Conservation (phyloP, 208 protist species). For the Blastocrithidia nonstop region DNA sequence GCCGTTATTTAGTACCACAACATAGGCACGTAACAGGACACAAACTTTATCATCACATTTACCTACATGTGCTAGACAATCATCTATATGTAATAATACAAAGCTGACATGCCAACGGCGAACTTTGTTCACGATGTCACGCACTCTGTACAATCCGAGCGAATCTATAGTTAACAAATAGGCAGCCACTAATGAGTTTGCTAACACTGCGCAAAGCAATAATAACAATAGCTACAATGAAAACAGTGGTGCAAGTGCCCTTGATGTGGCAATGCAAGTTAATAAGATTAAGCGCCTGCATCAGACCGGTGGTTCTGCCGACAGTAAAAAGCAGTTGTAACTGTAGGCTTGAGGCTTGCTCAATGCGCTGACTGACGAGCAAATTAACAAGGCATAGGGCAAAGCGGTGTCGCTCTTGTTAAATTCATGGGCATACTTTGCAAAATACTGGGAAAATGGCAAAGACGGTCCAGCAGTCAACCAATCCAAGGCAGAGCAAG, state of each 20-base stretch:
- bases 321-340: slow-evolving; percentile 55
- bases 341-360: slow-evolving; percentile 55
- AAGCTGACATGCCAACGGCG: too few relatives aligned
- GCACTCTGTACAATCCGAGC: too few relatives aligned
- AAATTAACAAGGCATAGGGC: slow-evolving; percentile 77
- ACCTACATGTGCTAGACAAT: too few relatives aligned
- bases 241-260: slow-evolving; percentile 19
- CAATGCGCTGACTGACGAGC: slow-evolving; percentile 65
- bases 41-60: too few relatives aligned
- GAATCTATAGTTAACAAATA: too few relatives aligned
- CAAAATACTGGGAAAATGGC: slow-evolving; percentile 80
- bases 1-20: too few relatives aligned
- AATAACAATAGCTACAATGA: slow-evolving; percentile 2
- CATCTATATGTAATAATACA: too few relatives aligned
- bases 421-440: slow-evolving; percentile 86
- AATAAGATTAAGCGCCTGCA: slow-evolving; percentile 75
- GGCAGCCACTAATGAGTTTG: neutral
- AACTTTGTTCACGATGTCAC: too few relatives aligned
- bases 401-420: slow-evolving; percentile 76
- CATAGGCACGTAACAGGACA: too few relatives aligned
- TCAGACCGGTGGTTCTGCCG: slow-evolving; percentile 33
- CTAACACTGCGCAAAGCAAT: neutral
- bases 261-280: slow-evolving; percentile 79
- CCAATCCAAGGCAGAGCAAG: too few relatives aligned
- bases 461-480: slow-evolving; percentile 53